These are phyloP conservation scores for Phytophthora hybrid DNA, from an alignment of 352 stramenopile species.

Conservation along the genomic window DNA sequence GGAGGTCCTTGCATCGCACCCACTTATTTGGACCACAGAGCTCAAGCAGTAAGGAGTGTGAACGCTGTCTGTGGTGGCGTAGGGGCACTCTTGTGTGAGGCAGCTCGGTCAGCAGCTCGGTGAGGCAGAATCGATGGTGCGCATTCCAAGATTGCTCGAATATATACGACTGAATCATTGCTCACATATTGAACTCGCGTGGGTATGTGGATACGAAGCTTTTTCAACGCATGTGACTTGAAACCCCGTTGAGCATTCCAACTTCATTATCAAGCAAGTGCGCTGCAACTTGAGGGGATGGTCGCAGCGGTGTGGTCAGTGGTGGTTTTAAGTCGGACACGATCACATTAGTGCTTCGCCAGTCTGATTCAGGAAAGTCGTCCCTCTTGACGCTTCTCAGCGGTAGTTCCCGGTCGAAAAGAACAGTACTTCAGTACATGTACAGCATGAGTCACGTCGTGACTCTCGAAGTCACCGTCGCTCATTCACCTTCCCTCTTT, in stretches of 20 bases:
- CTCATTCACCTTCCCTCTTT: not conserved
- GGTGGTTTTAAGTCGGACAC: not conserved
- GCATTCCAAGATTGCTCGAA: not conserved
- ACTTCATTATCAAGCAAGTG: not conserved
- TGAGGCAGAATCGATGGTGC: not conserved
- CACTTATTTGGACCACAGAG: conserved; percentile 91
- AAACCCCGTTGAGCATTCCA: not conserved
- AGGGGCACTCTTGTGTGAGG: not conserved
- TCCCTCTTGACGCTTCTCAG: not conserved
- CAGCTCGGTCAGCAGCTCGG: not conserved
- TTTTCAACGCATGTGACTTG: not conserved
- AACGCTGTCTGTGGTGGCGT: too few relatives aligned
- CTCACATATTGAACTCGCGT: not conserved
- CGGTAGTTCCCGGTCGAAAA: not conserved
- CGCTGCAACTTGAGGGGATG: not conserved
- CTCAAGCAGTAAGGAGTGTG: conserved; percentile 40
- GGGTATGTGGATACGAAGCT: not conserved
- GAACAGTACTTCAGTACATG: not conserved
- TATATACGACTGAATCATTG: not conserved
- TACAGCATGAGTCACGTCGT: too few relatives aligned
- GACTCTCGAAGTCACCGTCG: not conserved
- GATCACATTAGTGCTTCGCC: not conserved
- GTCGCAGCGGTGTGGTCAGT: not conserved
- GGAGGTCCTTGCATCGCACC: conserved; percentile 72
- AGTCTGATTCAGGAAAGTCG: not conserved